phyloP scores from a whole-genome alignment of 306 rosid genomes.

The Rosa persica region DNA sequence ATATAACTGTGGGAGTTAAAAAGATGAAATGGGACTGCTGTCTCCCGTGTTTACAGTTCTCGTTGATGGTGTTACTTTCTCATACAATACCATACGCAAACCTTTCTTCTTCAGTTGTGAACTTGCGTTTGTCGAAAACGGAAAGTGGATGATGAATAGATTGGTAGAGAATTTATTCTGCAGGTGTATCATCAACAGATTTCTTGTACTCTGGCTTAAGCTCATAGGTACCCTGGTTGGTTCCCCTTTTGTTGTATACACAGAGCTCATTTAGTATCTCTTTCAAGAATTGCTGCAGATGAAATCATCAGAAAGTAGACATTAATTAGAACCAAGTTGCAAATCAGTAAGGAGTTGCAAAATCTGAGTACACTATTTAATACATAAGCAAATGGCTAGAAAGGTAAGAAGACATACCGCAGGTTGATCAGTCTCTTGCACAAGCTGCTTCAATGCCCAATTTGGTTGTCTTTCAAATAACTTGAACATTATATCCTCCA shows the following conservation, averaged over 20 bases:
- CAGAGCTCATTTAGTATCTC: constrained; percentile 95
- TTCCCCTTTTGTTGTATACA: constrained; percentile 95
- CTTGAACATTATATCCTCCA: constrained; percentile 97
- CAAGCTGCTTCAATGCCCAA: constrained; percentile 98
- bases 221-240: constrained; percentile 98
- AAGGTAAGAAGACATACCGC: constrained; percentile 48
- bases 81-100: neutral
- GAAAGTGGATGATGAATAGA: neutral
- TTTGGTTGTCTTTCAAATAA: constrained; percentile 96
- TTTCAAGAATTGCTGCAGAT: constrained; percentile 94
- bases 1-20: neutral
- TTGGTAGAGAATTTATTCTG: constrained; percentile 44
- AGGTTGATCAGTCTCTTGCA: constrained; percentile 98
- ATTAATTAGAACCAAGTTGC: neutral
- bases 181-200: constrained; percentile 70
- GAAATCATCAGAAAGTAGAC: constrained; percentile 7
- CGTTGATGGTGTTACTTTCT: neutral
- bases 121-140: constrained; percentile 13
- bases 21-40: neutral
- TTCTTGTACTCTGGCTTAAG: constrained; percentile 98
- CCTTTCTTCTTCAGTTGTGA: neutral
- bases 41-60: neutral
- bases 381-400: constrained; percentile 8
- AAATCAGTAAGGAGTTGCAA: neutral
- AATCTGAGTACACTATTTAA: neutral